Evolutionary conservation across 345 rosid species (phyloP), one percentile per base, ranked within the genome.

Genomic region (Aethionema arabicum): DNA sequence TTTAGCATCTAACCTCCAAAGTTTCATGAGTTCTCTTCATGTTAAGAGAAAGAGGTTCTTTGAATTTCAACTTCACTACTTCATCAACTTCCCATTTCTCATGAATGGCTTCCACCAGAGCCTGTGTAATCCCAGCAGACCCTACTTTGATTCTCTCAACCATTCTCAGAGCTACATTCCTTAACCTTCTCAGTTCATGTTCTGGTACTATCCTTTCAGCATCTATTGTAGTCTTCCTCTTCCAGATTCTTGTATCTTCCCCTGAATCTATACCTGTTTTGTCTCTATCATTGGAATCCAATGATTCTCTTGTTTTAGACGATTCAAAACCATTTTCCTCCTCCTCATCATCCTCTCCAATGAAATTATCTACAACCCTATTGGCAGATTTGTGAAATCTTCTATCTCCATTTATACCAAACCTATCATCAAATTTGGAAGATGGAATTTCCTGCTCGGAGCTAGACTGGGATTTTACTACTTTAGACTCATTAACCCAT

Each of bases 21-120:
- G 67, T 69, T 67, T 85, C 82, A 31, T 88, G 96, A 49, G 90
- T 78, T 72, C 87, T 83, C 80, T 75, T 92, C 98, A 92, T 92
- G 68, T 88, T 78, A 50, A 75, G 80, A 5, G 96, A 76, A 65
- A 58, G 82, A 33, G 96, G 86, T 70, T 73, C 85, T 56, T 74
- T 76, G 65, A 88, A 86, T 79, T 85, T 92, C 72, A 88, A 74
- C 78, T 88, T 92, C 56, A 88, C 89, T 53, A 92, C 86, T 75
- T 86, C 95, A 78, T 86, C 87, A 68, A 71, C 60, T 72, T 72
- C 83, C 98, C 96, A 88, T 52, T 81, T 85, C 72, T 79, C 76
- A 66, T 83, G 91, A 74, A 92, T 85, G 33, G 78, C 66, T 46
- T 82, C 89, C 14, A 88, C 91, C 55, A 88, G 65, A 2, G 81